These are phyloP conservation scores for Fusarium sp. DNA, from an alignment of 2,329 filamentous ascomycete species.

Conservation along the genomic window DNA sequence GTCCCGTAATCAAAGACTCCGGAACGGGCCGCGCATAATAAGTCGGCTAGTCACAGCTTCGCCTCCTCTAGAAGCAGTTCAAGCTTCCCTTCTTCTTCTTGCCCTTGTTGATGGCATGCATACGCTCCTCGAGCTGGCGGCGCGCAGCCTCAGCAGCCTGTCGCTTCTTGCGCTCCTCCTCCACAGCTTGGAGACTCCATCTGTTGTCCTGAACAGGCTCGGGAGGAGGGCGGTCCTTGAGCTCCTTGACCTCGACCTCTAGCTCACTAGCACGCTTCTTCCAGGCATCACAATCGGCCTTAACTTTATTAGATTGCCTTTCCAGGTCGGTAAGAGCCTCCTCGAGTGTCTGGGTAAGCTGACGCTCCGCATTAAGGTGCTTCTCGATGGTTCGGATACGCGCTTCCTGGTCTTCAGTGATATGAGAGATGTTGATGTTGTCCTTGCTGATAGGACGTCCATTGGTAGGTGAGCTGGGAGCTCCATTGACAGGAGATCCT, in stretches of 20 bases:
- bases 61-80: slow-evolving; percentile 85
- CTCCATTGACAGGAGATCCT: slow-evolving; percentile 56
- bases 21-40: not conserved
- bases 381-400: slow-evolving; percentile 97
- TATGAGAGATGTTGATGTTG: slow-evolving; percentile 70
- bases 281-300: slow-evolving; percentile 89
- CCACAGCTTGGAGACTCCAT: slow-evolving; percentile 86
- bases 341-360: slow-evolving; percentile 93
- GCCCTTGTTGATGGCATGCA: slow-evolving; percentile 86
- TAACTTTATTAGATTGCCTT: slow-evolving; percentile 89
- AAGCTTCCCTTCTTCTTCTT: slow-evolving; percentile 96
- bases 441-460: slow-evolving; percentile 85
- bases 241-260: slow-evolving; percentile 75
- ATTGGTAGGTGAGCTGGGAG: slow-evolving; percentile 61
- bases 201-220: slow-evolving; percentile 64
- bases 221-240: slow-evolving; percentile 60
- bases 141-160: slow-evolving; percentile 89
- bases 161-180: slow-evolving; percentile 94
- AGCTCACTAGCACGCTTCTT: slow-evolving; percentile 83
- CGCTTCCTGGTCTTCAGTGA: slow-evolving; percentile 93
- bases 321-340: slow-evolving; percentile 96
- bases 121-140: slow-evolving; percentile 90
- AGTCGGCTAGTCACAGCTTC: slow-evolving; percentile 33
- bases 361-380: slow-evolving; percentile 93
- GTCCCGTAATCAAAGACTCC: slow-evolving; percentile 14